Percentiles rank a stretch among this genome's conserved stretches.
Conservation (phyloP, 2,329 filamentous ascomycete genomes). For the Cercospora citrullina region DNA sequence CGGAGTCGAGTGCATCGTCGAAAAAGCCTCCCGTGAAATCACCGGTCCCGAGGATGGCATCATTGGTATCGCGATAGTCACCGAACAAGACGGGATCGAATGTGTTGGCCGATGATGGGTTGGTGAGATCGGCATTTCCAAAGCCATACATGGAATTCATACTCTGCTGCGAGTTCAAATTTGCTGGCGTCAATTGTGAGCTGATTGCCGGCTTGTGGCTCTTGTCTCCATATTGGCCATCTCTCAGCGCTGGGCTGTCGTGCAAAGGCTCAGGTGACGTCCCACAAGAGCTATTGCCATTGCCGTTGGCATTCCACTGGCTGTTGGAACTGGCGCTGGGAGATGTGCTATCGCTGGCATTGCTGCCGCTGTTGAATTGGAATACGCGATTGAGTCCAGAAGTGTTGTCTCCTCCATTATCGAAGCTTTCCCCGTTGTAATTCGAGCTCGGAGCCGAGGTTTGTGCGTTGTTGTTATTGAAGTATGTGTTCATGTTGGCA, state of each 20-base stretch:
- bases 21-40: conserved; percentile 79
- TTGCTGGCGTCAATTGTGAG: conserved; percentile 16
- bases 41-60: conserved; percentile 68
- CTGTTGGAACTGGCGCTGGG: conserved; percentile 55
- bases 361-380: conserved; percentile 52
- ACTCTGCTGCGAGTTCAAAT: conserved; percentile 24
- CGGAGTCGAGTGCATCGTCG: conserved; percentile 54
- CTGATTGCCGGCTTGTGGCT: conserved; percentile 42
- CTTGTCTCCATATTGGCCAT: conserved; percentile 55
- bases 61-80: conserved; percentile 87
- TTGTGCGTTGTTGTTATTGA: conserved; percentile 19
- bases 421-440: conserved; percentile 26
- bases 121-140: conserved; percentile 30
- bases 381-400: conserved; percentile 49
- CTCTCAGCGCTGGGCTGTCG: conserved; percentile 65
- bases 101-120: conserved; percentile 56
- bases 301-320: conserved; percentile 54
- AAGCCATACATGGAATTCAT: conserved; percentile 25
- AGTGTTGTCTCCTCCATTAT: conserved; percentile 46
- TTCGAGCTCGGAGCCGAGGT: conserved; percentile 1
- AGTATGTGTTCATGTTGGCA: conserved; percentile 41
- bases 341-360: conserved; percentile 51
- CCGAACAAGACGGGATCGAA: conserved; percentile 92
- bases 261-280: conserved; percentile 76
- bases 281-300: conserved; percentile 66